Base-by-base conservation (phyloP, 1,284 basidiomycete genomes). In the Mycena sp. region DNA sequence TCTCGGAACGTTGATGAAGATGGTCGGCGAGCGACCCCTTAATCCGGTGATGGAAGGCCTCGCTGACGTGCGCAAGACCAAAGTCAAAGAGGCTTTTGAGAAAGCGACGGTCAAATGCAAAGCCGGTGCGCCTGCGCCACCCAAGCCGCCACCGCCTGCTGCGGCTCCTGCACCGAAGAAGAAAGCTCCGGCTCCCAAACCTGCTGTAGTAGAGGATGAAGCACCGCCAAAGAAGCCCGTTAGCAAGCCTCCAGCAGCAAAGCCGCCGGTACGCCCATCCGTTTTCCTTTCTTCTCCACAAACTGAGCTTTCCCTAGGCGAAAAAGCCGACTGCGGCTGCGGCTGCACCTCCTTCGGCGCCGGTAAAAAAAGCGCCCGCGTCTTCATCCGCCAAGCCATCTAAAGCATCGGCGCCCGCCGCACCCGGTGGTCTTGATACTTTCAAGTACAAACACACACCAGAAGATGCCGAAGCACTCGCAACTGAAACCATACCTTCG, bases 1-100 rank as follows among this genome's bases (percentile, higher is more conserved):
- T 76, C 86, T 99, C 41, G 98, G 97, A 11, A 94, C 93, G 0
- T 84, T 99, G 75, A 97, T 98, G 95, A 98, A 96, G 86, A 96
- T 99, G 86, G 90, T 99, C 16, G 98, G 98, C 34, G 97, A 99
- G 81, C 87, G 98, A 38, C 92, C 95, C 14, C 88, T 99, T 74
- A 96, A 94, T 79, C 94, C 95, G 0, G 87, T 95, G 46, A 89
- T 99, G 84, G 97, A 99, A 73, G 85, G 88, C 37, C 85, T 99
- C 66, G 92, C 96, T 44, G 97, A 99, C 77, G 87, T 98, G 50
- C 89, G 97, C 75, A 97, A 96, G 82, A 88, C 85, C 7, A 99
- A 99, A 82, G 95, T 99, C 69, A 97, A 95, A 82, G 98, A 99
- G 78, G 95, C 95, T 11, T 96, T 90, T 76, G 96, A 94, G 75